Evolutionary conservation across 345 rosid species (phyloP).

Genomic region (Euclidium syriacum): DNA sequence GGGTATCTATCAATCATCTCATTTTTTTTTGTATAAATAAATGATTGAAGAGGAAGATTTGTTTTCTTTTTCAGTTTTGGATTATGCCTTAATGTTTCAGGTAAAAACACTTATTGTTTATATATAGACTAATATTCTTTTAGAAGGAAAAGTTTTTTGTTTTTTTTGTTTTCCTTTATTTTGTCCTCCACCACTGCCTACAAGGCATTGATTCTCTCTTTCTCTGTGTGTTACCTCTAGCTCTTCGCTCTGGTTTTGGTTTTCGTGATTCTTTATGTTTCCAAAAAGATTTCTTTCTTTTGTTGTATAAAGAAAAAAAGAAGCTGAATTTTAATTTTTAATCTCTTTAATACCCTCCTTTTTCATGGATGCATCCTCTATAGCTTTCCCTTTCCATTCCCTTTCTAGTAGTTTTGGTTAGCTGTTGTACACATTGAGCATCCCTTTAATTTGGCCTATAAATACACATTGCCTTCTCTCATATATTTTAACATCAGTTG

Average conservation of each 20-base stretch:
- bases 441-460: constrained; percentile 36
- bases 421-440: constrained; percentile 47
- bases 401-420: constrained; percentile 43
- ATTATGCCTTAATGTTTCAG: constrained; percentile 49
- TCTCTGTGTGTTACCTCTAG: constrained; percentile 4
- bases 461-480: constrained; percentile 31
- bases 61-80: constrained; percentile 39
- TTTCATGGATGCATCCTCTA: constrained; percentile 44
- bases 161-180: constrained; percentile 24
- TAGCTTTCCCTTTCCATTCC: constrained; percentile 16
- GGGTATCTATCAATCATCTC: constrained; percentile 60
- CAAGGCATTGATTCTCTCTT: constrained; percentile 65
- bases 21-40: constrained; percentile 38
- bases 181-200: constrained; percentile 46
- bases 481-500: constrained; percentile 12
- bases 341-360: constrained; percentile 36
- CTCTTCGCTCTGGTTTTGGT: constrained; percentile 35
- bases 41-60: constrained; percentile 45
- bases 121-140: constrained; percentile 10
- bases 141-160: not conserved
- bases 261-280: constrained; percentile 16
- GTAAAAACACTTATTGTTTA: constrained; percentile 34
- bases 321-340: not conserved
- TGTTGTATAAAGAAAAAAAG: constrained; percentile 1
- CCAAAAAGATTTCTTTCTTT: constrained; percentile 49